phyloP scores from a whole-genome alignment of 768 basidiomycete species.

The Royoungia palumana region DNA sequence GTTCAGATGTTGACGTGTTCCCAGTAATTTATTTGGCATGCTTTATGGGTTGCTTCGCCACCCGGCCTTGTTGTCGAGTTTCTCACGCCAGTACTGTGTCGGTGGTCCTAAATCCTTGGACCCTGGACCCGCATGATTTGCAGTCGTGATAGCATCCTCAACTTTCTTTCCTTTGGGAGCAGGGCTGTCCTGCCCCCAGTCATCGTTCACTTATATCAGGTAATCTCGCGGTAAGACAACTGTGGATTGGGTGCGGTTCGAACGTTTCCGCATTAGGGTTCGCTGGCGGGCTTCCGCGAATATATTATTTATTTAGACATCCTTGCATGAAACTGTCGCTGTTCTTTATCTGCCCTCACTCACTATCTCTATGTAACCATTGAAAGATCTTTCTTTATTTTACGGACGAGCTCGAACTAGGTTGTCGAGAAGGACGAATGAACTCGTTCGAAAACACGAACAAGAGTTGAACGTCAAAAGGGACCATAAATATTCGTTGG shows the following conservation, averaged over 20 bases:
- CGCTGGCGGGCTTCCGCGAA: not conserved
- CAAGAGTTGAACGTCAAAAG: not conserved
- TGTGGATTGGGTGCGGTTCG: constrained; percentile 3
- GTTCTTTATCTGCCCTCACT: not conserved
- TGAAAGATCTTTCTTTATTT: not conserved
- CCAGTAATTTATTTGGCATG: constrained; percentile 21
- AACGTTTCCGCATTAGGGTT: constrained; percentile 12
- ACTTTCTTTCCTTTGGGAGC: constrained; percentile 1
- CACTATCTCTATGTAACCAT: not conserved
- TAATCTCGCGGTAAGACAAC: constrained; percentile 2
- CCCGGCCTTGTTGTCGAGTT: not conserved
- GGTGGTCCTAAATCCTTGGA: not conserved
- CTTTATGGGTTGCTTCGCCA: not conserved
- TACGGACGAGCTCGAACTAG: not conserved
- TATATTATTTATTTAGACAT: constrained; percentile 10
- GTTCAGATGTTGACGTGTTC: not conserved
- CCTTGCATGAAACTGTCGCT: not conserved
- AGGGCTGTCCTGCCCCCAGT: constrained; percentile 4
- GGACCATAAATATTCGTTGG: not conserved
- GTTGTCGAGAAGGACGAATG: constrained; percentile 1
- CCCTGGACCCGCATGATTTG: too few species aligned
- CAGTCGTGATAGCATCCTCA: not conserved
- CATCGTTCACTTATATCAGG: not conserved
- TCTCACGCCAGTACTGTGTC: constrained; percentile 6
- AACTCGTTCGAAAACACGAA: not conserved